Evolutionary conservation across 257 asterid species (phyloP).

Genomic region (Petunia axillaris): DNA sequence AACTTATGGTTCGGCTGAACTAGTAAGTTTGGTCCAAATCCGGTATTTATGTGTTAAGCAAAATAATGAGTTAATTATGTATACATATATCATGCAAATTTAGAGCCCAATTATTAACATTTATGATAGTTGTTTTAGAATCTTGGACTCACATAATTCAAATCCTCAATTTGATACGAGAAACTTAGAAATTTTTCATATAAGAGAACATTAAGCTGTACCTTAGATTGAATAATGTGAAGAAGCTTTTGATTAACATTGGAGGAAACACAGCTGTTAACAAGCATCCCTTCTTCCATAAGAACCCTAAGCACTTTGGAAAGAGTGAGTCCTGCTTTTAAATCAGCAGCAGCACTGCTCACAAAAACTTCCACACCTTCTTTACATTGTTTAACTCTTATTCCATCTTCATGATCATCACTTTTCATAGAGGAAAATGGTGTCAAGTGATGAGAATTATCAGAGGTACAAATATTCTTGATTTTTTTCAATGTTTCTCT

Average conservation of each 20-base stretch:
- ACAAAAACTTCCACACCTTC: slow-evolving; percentile 23
- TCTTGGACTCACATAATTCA: too few relatives aligned
- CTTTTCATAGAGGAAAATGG: not conserved
- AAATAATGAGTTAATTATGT: too few relatives aligned
- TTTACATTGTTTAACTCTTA: slow-evolving; percentile 22
- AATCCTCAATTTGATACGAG: too few relatives aligned
- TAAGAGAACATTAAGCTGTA: not conserved
- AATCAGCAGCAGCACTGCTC: not conserved
- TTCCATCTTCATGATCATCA: slow-evolving; percentile 1
- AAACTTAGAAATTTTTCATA: too few relatives aligned
- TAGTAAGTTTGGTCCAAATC: too few relatives aligned
- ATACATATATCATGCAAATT: too few relatives aligned
- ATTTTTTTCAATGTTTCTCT: not conserved
- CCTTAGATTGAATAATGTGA: slow-evolving; percentile 34
- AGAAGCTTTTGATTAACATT: slow-evolving; percentile 18
- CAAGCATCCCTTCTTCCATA: slow-evolving; percentile 32
- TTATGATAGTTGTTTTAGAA: too few relatives aligned
- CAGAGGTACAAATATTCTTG: not conserved
- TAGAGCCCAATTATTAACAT: too few relatives aligned
- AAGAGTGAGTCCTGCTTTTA: slow-evolving; percentile 7
- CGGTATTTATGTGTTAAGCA: too few relatives aligned
- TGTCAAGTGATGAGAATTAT: not conserved
- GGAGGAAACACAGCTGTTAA: slow-evolving; percentile 29
- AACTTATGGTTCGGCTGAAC: too few relatives aligned
- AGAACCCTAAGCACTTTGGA: slow-evolving; percentile 29